These are phyloP conservation scores for Saccharomycopsis oosterbeekiorum DNA, from an alignment of 805 yeast species.

Conservation along the genomic window DNA sequence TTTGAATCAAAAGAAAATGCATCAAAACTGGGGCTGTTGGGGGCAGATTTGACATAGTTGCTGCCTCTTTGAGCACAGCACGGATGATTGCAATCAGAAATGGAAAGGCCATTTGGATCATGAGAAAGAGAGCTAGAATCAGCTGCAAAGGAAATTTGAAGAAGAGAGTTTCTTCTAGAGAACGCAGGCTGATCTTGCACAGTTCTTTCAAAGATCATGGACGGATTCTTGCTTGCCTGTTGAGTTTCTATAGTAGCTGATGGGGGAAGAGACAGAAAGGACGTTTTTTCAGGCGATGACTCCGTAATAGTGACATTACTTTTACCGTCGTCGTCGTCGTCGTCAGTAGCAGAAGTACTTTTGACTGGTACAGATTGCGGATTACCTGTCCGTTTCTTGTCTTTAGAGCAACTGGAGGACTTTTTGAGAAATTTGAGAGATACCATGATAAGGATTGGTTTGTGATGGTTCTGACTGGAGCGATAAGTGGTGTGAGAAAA, in stretches of 20 bases:
- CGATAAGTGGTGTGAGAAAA: background rate
- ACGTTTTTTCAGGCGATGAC: background rate
- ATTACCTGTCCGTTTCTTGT: background rate
- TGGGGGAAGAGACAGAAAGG: background rate
- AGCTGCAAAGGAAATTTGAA: background rate
- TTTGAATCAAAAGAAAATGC: background rate
- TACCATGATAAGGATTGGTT: background rate
- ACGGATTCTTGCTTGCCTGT: background rate
- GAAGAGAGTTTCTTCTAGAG: constrained; percentile 11
- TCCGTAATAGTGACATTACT: background rate
- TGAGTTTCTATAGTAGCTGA: background rate
- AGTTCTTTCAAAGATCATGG: constrained; percentile 17
- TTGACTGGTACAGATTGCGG: background rate
- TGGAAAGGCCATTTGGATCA: constrained; percentile 5
- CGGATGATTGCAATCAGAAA: background rate
- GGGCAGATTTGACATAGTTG: background rate
- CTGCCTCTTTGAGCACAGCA: background rate
- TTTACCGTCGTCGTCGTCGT: background rate
- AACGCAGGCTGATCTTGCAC: constrained; percentile 18
- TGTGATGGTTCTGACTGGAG: too few relatives aligned
- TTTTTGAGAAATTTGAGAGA: background rate
- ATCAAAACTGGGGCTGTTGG: constrained; percentile 2
- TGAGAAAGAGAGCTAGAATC: background rate
- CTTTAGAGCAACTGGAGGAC: background rate
- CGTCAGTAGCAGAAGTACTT: background rate